Evolutionary conservation across 2,329 filamentous ascomycete genomes (phyloP).

Genomic region (Neoarthrinium moseri): DNA sequence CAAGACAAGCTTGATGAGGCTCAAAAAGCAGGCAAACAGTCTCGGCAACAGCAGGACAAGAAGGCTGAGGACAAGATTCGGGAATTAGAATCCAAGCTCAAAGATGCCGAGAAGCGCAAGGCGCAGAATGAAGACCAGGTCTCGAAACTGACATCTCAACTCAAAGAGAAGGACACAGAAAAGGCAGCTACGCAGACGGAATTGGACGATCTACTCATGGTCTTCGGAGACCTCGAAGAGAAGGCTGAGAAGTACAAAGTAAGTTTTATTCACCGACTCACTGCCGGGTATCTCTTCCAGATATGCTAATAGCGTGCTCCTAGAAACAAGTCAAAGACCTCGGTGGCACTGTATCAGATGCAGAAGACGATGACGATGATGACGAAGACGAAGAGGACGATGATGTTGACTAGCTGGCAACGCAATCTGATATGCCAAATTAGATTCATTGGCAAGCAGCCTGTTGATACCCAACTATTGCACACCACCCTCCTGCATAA

Average conservation of each 20-base stretch:
- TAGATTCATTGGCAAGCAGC: neutral
- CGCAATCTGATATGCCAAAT: neutral
- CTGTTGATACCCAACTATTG: neutral
- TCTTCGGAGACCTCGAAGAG: slow-evolving; percentile 78
- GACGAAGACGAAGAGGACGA: slow-evolving; percentile 54
- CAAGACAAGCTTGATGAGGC: slow-evolving; percentile 48
- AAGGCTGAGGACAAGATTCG: slow-evolving; percentile 44
- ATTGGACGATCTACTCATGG: slow-evolving; percentile 77
- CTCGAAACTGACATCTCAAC: slow-evolving; percentile 23
- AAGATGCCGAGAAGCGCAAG: slow-evolving; percentile 24
- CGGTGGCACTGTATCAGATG: slow-evolving; percentile 72
- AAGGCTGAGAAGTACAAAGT: slow-evolving; percentile 76
- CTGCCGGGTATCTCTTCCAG: no score
- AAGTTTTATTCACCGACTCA: no score
- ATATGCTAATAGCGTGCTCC: slow-evolving; percentile 17
- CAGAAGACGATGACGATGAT: slow-evolving; percentile 65
- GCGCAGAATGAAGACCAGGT: slow-evolving; percentile 33
- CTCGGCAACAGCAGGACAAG: slow-evolving; percentile 48
- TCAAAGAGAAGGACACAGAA: slow-evolving; percentile 55
- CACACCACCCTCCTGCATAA: no score
- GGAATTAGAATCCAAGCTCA: slow-evolving; percentile 50
- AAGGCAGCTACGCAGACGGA: slow-evolving; percentile 67
- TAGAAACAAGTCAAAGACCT: slow-evolving; percentile 62
- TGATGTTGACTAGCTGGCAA: slow-evolving; percentile 26
- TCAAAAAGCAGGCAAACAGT: slow-evolving; percentile 40